phyloP scores from a whole-genome alignment of 2,329 filamentous ascomycete genomes.

The Paramyrothecium sp. region DNA sequence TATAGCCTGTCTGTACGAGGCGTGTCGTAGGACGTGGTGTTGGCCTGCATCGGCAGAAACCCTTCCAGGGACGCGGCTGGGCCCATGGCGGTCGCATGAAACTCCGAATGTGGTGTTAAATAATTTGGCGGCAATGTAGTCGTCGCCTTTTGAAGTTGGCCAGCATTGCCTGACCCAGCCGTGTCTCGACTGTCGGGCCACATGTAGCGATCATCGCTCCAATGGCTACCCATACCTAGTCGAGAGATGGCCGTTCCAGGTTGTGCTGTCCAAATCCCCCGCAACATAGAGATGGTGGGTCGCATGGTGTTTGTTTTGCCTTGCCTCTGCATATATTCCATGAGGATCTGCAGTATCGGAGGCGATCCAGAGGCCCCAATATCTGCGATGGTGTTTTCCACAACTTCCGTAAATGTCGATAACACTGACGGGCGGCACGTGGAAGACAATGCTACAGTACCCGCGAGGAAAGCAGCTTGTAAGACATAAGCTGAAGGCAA shows the following conservation, averaged over 20 bases:
- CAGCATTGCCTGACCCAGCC: too few relatives aligned
- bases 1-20: conserved; percentile 14
- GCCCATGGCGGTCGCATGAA: background rate
- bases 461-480: conserved; percentile 34
- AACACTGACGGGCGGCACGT: conserved; percentile 31
- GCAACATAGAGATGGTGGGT: conserved; percentile 21
- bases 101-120: background rate
- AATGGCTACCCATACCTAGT: too few relatives aligned
- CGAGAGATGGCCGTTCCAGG: background rate
- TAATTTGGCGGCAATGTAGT: background rate
- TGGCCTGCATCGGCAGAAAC: conserved; percentile 16
- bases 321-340: conserved; percentile 30
- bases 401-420: conserved; percentile 32
- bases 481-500: conserved; percentile 34
- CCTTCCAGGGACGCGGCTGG: background rate
- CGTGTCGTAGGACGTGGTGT: conserved; percentile 20
- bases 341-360: conserved; percentile 29
- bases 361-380: conserved; percentile 33
- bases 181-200: too few relatives aligned
- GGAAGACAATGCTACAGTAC: conserved; percentile 30
- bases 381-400: conserved; percentile 27
- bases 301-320: background rate
- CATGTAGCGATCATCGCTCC: too few relatives aligned
- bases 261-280: conserved; percentile 17
- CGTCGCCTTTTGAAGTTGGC: background rate